Evolutionary conservation across 129 eudicot genomes (phyloP).

Genomic region (Arctium minus): DNA sequence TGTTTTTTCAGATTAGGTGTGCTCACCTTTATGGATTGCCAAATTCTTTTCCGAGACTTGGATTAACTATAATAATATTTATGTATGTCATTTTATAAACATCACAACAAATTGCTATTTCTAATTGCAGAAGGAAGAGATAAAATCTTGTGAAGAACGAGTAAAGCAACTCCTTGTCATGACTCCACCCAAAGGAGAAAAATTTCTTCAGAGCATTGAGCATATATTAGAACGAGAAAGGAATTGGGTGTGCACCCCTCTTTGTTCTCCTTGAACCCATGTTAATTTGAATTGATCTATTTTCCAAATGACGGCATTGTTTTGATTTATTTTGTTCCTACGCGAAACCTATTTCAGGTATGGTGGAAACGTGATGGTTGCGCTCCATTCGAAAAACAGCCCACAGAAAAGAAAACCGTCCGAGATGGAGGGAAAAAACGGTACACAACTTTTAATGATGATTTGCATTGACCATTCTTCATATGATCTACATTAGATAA

Average conservation of each 20-base stretch:
- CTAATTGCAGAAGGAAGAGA: constrained; percentile 71
- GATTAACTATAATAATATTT: background rate
- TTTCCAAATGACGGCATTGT: background rate
- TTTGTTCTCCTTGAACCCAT: background rate
- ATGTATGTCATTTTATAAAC: background rate
- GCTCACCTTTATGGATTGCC: background rate
- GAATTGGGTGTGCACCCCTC: constrained; percentile 66
- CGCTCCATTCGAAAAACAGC: constrained; percentile 84
- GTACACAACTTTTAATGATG: constrained; percentile 29
- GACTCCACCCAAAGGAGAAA: constrained; percentile 94
- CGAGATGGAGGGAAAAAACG: constrained; percentile 80
- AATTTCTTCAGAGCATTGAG: constrained; percentile 77
- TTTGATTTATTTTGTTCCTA: constrained; percentile 9
- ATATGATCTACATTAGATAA: no score
- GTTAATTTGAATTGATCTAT: background rate
- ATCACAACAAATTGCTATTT: background rate
- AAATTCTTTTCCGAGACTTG: background rate
- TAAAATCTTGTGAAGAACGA: constrained; percentile 75
- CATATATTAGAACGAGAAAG: constrained; percentile 94
- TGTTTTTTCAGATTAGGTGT: background rate
- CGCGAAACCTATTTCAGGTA: constrained; percentile 41
- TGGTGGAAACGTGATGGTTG: constrained; percentile 99
- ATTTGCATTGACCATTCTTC: background rate
- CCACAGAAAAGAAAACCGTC: constrained; percentile 56
- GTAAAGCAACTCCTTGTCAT: constrained; percentile 78